Evolutionary conservation across 2,329 filamentous ascomycete species (phyloP), one percentile per base, ranked within the genome.

Genomic region (Fusarium beomiforme): DNA sequence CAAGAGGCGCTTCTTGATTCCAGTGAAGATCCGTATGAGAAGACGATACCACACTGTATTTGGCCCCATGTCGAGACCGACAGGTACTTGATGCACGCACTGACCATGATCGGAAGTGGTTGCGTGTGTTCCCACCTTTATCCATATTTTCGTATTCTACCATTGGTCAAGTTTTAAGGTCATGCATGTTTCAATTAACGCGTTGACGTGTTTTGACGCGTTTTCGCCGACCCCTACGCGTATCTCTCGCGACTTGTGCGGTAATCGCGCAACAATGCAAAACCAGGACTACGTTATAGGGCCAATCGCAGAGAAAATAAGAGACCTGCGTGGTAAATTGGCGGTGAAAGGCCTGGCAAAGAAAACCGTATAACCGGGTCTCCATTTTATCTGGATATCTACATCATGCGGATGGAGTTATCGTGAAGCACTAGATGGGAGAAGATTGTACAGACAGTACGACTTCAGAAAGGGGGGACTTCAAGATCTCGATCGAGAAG

Each of bases 101-200:
- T 46, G 70, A 61, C 63, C 73, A 75, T 10, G 8, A 24, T 43
- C 73, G 73, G 73, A 75, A 75, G 73, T 76, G 73, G 61, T 60
- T 75, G 73, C 73, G 72, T 69, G 39, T 24, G 16, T 50, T 37
- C n/a, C 73, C 70, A 62, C 58, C 23, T 21, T 60, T 55, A 67
- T 31, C 69, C 61, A 57, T 44, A 9, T 21, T 29, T 47, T 23
- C 34, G 31, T 70, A 21, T 26, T 50, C 49, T 44, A 50, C 64
- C 6, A 75, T 76, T 75, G 73, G 73, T 6, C 55, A 43, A 3
- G 4, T 24, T 36, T 5, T 8, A 10, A 43, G 26, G 19, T 57
- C 46, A 62, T 46, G 51, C 59, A 70, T 53, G 41, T 62, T 50
- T 70, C 29, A 66, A 71, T 71, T 66, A 72, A 70, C 69, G 60